Evolutionary conservation across 495 filamentous ascomycete species (phyloP).

Genomic region (Aspergillus diversus): DNA sequence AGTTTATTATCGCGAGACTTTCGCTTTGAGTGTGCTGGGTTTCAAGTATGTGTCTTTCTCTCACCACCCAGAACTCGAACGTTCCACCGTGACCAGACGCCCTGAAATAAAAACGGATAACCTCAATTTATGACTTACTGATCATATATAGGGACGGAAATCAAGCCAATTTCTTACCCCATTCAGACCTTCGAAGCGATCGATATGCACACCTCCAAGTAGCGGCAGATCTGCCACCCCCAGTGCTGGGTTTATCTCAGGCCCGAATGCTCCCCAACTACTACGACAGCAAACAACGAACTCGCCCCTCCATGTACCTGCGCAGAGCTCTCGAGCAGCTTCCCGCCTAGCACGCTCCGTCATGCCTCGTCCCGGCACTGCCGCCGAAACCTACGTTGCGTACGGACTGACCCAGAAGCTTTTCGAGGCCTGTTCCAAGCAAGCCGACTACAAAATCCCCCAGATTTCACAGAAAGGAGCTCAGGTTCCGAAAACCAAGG

Average conservation of each 20-base stretch:
- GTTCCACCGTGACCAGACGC: neutral
- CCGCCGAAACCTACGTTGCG: conserved; percentile 72
- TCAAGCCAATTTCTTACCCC: neutral
- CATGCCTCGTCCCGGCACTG: conserved; percentile 36
- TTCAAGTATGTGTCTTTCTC: conserved; percentile 15
- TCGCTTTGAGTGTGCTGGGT: conserved; percentile 11
- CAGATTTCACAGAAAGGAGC: conserved; percentile 55
- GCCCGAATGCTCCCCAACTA: neutral
- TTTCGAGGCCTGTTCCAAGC: conserved; percentile 73
- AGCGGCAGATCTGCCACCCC: no score
- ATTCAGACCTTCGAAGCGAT: conserved; percentile 1
- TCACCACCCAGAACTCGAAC: neutral
- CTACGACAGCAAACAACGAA: conserved; percentile 4
- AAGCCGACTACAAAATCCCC: conserved; percentile 75
- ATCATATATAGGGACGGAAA: neutral
- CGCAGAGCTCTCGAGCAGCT: conserved; percentile 20
- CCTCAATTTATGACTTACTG: neutral
- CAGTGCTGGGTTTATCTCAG: neutral
- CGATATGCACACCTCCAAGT: neutral
- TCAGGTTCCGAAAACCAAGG: conserved; percentile 64
- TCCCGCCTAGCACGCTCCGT: conserved; percentile 41
- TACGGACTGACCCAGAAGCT: conserved; percentile 78
- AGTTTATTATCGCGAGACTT: conserved; percentile 13
- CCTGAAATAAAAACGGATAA: neutral
- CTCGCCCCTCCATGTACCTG: neutral